Evolutionary conservation across 2,329 filamentous ascomycete species (phyloP).

Genomic region (Clarireedia paspali): DNA sequence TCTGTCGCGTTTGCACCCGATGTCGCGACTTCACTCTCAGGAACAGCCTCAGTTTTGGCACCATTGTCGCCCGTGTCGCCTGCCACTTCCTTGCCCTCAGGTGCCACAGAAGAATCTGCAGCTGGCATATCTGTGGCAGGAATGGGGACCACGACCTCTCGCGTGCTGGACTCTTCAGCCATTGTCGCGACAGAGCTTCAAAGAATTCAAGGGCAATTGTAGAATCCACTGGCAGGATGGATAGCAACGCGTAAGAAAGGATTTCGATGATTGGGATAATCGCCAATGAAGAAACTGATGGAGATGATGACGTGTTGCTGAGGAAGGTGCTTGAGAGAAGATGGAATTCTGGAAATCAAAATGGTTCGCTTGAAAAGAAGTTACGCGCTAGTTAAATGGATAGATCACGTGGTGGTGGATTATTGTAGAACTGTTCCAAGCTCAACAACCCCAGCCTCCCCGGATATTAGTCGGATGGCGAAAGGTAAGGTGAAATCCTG

Average conservation of each 20-base stretch:
- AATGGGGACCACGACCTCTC: constrained; percentile 14
- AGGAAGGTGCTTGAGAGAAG: constrained; percentile 2
- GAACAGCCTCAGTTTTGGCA: constrained; percentile 10
- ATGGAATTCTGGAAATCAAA: constrained; percentile 16
- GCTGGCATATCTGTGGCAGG: constrained; percentile 13
- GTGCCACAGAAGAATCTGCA: constrained; percentile 9
- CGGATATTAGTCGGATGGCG: constrained; percentile 9
- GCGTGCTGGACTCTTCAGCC: constrained; percentile 22
- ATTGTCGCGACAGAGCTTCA: constrained; percentile 22
- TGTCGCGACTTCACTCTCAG: constrained; percentile 22
- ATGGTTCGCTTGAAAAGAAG: constrained; percentile 12
- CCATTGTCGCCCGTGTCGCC: constrained; percentile 16
- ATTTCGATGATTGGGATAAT: constrained; percentile 12
- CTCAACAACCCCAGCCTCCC: constrained; percentile 6
- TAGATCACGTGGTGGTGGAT: constrained; percentile 9
- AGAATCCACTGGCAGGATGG: constrained; percentile 5
- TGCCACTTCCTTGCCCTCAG: constrained; percentile 14
- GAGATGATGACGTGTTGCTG: constrained; percentile 17
- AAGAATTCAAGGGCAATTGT: constrained; percentile 7
- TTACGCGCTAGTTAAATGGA: constrained; percentile 8
- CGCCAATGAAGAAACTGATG: constrained; percentile 12
- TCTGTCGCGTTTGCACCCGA: constrained; percentile 13
- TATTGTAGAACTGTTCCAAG: constrained; percentile 9
- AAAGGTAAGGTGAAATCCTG: constrained; percentile 3
- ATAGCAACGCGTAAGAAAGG: constrained; percentile 17